Evolutionary conservation across 768 basidiomycete species (phyloP), one percentile per base, ranked within the genome.

Genomic region (Crucibulum laeve): DNA sequence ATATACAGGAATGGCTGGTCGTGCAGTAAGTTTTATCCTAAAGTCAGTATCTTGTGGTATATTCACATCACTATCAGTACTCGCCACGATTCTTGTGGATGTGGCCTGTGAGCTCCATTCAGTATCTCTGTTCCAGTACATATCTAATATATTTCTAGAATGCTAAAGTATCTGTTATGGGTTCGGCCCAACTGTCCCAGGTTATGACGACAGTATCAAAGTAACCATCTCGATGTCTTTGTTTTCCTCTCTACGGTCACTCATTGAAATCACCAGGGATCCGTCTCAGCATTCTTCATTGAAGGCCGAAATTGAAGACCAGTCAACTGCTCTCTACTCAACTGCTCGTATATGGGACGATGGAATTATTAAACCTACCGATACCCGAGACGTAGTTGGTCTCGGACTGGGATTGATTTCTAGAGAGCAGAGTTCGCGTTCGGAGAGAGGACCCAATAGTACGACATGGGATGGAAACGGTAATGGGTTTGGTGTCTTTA

Each of bases 1-100:
- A 28, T 38, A 42, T 26, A 19, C 48, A 91, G 90, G 91, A 17
- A 95, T 95, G 92, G 84, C 90, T 49, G 92, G 92, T 15, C 75
- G 92, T 43, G 89, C 92, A 47, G 91, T 94, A 60, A 69, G 87
- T 76, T 11, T 44, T 38, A 40, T 28, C 36, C 17, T 46, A 48
- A 18, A 19, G 4, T 24, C 17, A 25, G 22, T 34, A 25, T 34
- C 43, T 30, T 38, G 4, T 25, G 38, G 40, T 50, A n/a, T 17
- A 25, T 5, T 42, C 26, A 39, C 38, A 36, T 25, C 8, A 30
- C 47, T n/a, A 23, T 30, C 44, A 93, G 83, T 97, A 95, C 64
- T 91, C 89, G 4, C 93, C 94, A 14, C 76, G 91, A 47, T 96
- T 97, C 76, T 64, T 97, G 40, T 97, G 91, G 89, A 94, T 93